Base-by-base conservation (phyloP, 768 basidiomycete species). In the Leccinum rimulosum region DNA sequence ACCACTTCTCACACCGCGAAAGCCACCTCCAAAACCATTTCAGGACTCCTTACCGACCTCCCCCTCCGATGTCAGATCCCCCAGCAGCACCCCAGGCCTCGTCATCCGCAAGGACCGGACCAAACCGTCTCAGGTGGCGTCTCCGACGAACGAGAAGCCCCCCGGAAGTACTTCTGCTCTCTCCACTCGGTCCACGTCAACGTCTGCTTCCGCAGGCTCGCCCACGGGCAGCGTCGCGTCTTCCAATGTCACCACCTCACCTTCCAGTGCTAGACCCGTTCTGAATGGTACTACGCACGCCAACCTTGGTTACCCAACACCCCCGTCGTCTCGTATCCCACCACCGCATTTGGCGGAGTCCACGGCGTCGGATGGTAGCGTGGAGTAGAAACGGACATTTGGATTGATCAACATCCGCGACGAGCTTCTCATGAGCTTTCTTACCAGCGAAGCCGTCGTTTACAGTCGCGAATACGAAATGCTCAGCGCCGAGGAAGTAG, bases 391-490 rank as follows among this genome's bases (percentile, higher is more conserved):
- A 63, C 78, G 78, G 19, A 67, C 75, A 11, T 82, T 81, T 8
- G 75, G 70, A 8, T 61, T 75, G 50, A 71, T 82, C 56, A 86
- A 84, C 61, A 84, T 83, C 15, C 81, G 87, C 49, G 94, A 97
- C 66, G 91, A 95, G 62, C 82, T 98, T 50, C 80, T 98, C 62
- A 82, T 97, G 70, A 91, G 90, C 70, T 81, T 99, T 40, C 77
- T 98, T 63, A 91, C 95, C 45, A 94, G 94, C 56, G 94, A 98
- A 74, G 96, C 96, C 5, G 84, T 92, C 45, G 87, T 98, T n/a
- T 94, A 98, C 67, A 91, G 91, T 66, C 85, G 89, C 31, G 84
- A 85, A 49, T 91, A 84, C 68, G 85, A 88, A 55, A 87, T 97
- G 22, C 78, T 95, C 48, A 83, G 81, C 55, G 82, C 86, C 61